Evolutionary conservation across 2,329 filamentous ascomycete species (phyloP), one percentile per base, ranked within the genome.

Genomic region (Beauveria sp.): DNA sequence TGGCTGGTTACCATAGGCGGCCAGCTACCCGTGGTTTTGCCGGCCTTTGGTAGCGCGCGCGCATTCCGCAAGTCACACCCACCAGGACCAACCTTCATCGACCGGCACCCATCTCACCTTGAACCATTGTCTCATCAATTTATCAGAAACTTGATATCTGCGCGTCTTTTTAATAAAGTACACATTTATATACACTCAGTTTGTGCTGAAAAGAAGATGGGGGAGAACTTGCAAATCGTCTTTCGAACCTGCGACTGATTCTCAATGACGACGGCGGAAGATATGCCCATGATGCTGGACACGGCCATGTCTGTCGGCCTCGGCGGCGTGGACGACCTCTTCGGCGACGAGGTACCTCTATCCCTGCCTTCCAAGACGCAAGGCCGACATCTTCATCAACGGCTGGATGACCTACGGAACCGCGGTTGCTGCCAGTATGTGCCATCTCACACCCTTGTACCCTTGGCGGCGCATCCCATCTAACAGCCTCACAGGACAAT

Each of bases 351-450:
- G 65, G 82, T 85, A 71, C 82, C 84, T 66, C 71, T 83, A 64
- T 80, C 79, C 51, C 74, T 89, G 18, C 76, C 81, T 14, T 74
- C 86, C 24, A 65, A 69, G 42, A 60, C 67, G 3, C 72, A 71
- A 54, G 68, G 68, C 43, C 90, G 88, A 72, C 85, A 88, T 61
- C 80, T 96, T 22, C 81, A 86, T 40, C 84, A 87, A 69, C 84
- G 90, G 61, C 74, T 96, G 43, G 89, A 95, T 71, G 89, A 96
- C 69, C 79, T 95, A 67, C 85, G 89, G 66, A 78, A 82, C 62
- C 84, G 84, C 62, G 91, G 91, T 18, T 95, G 90, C 72, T 91
- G 87, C 79, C 89, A 92, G 91, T 95, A 84, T 76, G 86, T 66
- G 49, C 20, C 22, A 5, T 14, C 45, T 24, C 20, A 14, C 34